Percentiles rank a stretch among this genome's conserved stretches.
These are phyloP conservation scores for Pistacia vera DNA, from an alignment of 345 rosid genomes.

Conservation along the genomic window DNA sequence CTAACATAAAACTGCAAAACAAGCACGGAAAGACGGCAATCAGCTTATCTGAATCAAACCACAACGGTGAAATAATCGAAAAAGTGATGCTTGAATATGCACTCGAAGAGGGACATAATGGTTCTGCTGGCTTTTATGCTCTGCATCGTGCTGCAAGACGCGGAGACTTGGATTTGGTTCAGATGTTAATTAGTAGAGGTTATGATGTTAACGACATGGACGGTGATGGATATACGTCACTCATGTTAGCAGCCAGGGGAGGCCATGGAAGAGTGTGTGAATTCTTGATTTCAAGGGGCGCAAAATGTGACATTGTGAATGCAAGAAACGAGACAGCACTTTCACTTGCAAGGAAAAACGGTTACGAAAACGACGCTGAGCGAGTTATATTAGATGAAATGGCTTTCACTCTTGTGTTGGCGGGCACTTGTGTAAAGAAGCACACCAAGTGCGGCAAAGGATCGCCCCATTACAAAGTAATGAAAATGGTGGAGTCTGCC, in stretches of 20 bases:
- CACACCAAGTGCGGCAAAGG: constrained; percentile 66
- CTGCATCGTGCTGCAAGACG: constrained; percentile 53
- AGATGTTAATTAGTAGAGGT: constrained; percentile 30
- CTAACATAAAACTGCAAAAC: constrained; percentile 45
- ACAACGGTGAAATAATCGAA: constrained; percentile 34
- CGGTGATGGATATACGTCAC: constrained; percentile 55
- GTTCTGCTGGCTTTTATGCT: constrained; percentile 42
- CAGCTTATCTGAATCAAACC: constrained; percentile 33
- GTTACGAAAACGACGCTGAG: constrained; percentile 26
- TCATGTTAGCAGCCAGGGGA: constrained; percentile 62
- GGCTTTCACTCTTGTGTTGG: constrained; percentile 50
- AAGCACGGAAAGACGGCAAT: constrained; percentile 44
- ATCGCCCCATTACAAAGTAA: constrained; percentile 43
- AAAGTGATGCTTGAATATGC: constrained; percentile 47
- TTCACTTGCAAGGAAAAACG: constrained; percentile 34
- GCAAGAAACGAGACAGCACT: constrained; percentile 56
- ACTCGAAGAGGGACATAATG: constrained; percentile 28
- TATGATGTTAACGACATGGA: constrained; percentile 52
- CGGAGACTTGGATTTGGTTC: constrained; percentile 48
- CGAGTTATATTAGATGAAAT: constrained; percentile 48
- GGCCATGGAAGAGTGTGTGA: constrained; percentile 43
- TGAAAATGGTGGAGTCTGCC: constrained; percentile 38
- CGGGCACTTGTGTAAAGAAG: constrained; percentile 50
- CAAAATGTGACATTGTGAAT: constrained; percentile 36
- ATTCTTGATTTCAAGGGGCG: constrained; percentile 49